Base-by-base conservation (phyloP, 768 basidiomycete species). In the Tulasnella sp. region DNA sequence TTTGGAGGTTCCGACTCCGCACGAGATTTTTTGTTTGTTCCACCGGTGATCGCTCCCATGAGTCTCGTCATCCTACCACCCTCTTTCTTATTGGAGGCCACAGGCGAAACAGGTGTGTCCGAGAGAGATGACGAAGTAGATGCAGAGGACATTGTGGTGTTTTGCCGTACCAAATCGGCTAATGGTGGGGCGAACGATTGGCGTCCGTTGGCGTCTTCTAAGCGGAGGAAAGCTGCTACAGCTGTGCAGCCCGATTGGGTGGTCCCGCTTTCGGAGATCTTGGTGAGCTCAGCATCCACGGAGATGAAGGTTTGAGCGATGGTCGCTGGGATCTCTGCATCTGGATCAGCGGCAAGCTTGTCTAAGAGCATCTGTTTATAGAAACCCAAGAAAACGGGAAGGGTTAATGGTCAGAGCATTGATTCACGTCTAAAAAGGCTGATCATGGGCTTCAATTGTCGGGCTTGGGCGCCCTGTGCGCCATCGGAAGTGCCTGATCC, bases 231-330 rank as follows among this genome's bases (percentile, higher is more conserved):
- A 2, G 95, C 95, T 37, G 94, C 96, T 44, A 98, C 98, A 5
- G 94, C 98, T 5, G 98, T 99, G 83, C 97, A 99, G 1, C 98
- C 98, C 9, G 94, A 96, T 82, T 97, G 95, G 72, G 97, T 96
- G 84, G 94, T 95, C 81, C 94, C 95, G 55, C 93, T 92, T 7
- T 93, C 92, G 77, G 95, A 91, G 82, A 98, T 90, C 70, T 87
- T 89, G 23, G 95, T 96, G 44, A 99, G 88, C 78, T 88, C 87
- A 70, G 86, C 88, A 82, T 99, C 98, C 78, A 99, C 98, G 55
- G 90, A 88, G 84, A 98, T 96, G 86, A 99, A 99, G 4, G 98
- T 95, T 82, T 92, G 87, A 83, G 99, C 98, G 79, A 99, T 89
- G 79, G 96, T 83, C 81, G 97, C 96, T 2, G 97, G 96, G 74